Conservation (phyloP, 2,329 filamentous ascomycete species). For the Mycogone perniciosa region DNA sequence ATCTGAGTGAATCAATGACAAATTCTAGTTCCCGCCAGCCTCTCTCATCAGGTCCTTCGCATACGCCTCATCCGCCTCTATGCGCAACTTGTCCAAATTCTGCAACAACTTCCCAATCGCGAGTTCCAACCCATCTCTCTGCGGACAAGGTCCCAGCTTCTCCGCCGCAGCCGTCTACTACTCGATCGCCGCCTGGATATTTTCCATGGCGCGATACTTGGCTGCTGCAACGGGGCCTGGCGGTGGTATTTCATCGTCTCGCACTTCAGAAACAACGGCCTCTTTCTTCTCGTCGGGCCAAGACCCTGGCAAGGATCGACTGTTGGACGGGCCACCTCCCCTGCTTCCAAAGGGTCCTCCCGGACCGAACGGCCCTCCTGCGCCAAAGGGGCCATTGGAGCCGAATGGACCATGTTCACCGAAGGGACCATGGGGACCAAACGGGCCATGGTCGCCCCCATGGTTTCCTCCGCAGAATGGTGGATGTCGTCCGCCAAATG, state of each 20-base stretch:
- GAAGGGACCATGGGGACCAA: conserved; percentile 9
- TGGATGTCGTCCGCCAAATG: not conserved
- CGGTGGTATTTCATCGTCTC: conserved; percentile 11
- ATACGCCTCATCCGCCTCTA: conserved; percentile 43
- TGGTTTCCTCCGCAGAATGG: not conserved
- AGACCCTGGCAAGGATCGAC: conserved; percentile 22
- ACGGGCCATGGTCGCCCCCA: conserved; percentile 8
- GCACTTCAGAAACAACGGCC: conserved; percentile 8
- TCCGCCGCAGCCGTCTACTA: conserved; percentile 24
- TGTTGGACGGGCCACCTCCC: not conserved
- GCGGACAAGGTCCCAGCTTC: conserved; percentile 16
- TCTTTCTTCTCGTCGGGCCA: conserved; percentile 29
- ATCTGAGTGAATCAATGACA: not conserved
- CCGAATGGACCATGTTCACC: conserved; percentile 11
- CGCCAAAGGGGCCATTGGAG: conserved; percentile 9
- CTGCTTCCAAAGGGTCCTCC: conserved; percentile 1
- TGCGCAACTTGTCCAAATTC: conserved; percentile 31
- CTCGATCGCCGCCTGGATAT: conserved; percentile 29
- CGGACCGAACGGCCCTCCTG: conserved; percentile 3
- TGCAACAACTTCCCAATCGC: conserved; percentile 34
- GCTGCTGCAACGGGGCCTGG: conserved; percentile 23
- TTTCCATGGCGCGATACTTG: conserved; percentile 32
- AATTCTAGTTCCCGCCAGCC: conserved; percentile 2
- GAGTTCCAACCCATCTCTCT: conserved; percentile 22
- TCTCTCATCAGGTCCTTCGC: conserved; percentile 34